A percentile compares a stretch with the other conserved stretches of the same genome.
phyloP scores from a whole-genome alignment of 768 basidiomycete species.

The Rhizopogon vinicolor region DNA sequence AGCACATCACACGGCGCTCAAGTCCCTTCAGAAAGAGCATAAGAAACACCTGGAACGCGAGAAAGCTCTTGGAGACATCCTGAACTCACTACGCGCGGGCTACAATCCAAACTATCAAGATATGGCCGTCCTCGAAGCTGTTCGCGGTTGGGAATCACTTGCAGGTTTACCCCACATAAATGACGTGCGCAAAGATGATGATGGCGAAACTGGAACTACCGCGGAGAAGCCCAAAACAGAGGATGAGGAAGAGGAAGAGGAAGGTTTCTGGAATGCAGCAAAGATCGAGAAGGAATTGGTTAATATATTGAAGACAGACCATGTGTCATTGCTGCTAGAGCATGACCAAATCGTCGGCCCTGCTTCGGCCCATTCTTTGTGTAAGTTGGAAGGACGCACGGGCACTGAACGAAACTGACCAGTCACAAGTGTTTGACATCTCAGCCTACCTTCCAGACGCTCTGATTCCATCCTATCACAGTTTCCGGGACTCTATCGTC shows the following conservation, averaged over 20 bases:
- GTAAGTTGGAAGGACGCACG: conserved; percentile 39
- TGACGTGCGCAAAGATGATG: conserved; percentile 51
- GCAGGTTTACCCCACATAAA: conserved; percentile 70
- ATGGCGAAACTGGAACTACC: conserved; percentile 25
- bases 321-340: conserved; percentile 68
- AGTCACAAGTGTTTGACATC: conserved; percentile 64
- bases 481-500: conserved; percentile 53
- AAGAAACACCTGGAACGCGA: conserved; percentile 72
- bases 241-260: conserved; percentile 47
- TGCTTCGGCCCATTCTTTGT: conserved; percentile 40
- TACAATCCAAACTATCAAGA: conserved; percentile 99
- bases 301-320: conserved; percentile 56
- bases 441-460: conserved; percentile 84
- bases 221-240: conserved; percentile 12
- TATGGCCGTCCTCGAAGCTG: conserved; percentile 97
- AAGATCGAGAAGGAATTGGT: conserved; percentile 57
- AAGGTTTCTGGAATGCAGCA: conserved; percentile 56
- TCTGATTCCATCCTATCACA: conserved; percentile 68
- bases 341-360: conserved; percentile 67
- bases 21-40: conserved; percentile 70
- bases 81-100: conserved; percentile 71
- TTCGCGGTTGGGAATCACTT: conserved; percentile 85
- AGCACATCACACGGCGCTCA: conserved; percentile 69
- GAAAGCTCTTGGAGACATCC: conserved; percentile 74
- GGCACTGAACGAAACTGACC: not conserved